Percentiles rank a stretch among this genome's conserved stretches.
These are phyloP conservation scores for Zancudomyces culisetae DNA, from an alignment of 371 early-diverging fungal species.

Conservation along the genomic window DNA sequence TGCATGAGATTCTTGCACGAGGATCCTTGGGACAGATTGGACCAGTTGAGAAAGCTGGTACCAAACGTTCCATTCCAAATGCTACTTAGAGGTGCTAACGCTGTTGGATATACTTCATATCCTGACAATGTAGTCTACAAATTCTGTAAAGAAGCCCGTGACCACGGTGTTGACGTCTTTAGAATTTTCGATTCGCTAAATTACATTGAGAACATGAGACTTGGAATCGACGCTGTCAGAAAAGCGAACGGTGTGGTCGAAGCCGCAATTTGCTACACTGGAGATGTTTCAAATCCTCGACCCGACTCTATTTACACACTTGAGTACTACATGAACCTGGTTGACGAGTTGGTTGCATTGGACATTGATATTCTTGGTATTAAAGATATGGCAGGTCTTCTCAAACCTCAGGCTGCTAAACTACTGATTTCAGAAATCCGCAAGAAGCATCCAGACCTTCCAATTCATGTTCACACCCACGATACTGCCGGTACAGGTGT, in stretches of 20 bases:
- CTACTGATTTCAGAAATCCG: conserved; percentile 66
- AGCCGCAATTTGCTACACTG: conserved; percentile 83
- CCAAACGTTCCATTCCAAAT: conserved; percentile 96
- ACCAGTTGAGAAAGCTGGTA: conserved; percentile 56
- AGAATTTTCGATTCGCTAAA: conserved; percentile 91
- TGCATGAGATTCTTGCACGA: conserved; percentile 86
- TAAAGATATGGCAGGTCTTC: conserved; percentile 94
- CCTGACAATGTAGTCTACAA: conserved; percentile 91
- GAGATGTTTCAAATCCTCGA: conserved; percentile 70
- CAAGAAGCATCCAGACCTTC: conserved; percentile 67
- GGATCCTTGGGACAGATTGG: conserved; percentile 86
- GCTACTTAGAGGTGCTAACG: conserved; percentile 92
- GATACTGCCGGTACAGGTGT: conserved; percentile 94
- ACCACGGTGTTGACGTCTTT: conserved; percentile 86
- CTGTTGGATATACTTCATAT: conserved; percentile 91
- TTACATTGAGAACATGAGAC: conserved; percentile 81
- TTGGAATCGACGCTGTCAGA: conserved; percentile 84
- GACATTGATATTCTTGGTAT: conserved; percentile 87
- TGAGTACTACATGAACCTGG: conserved; percentile 78
- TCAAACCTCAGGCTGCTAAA: conserved; percentile 77
- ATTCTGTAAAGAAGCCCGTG: conserved; percentile 77
- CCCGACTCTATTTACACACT: conserved; percentile 54
- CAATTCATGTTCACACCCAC: conserved; percentile 91
- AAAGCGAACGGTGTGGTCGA: conserved; percentile 89
- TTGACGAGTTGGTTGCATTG: conserved; percentile 67